Evolutionary conservation across 495 filamentous ascomycete genomes (phyloP).

Genomic region (Xylaria palmicola): DNA sequence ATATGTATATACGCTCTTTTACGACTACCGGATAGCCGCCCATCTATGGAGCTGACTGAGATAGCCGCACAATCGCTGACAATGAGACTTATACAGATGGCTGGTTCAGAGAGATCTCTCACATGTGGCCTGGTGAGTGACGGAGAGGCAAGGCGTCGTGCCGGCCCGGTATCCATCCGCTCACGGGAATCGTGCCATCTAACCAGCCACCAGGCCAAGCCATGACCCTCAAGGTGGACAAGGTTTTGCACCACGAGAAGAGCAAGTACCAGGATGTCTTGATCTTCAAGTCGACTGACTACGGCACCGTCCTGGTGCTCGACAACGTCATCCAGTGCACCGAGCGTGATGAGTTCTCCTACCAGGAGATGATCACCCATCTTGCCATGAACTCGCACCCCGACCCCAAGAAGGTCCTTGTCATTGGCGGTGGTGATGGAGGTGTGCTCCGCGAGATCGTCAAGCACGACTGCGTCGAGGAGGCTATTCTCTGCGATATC

Average conservation of each 20-base stretch:
- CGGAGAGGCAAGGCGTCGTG: neutral
- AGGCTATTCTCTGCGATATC: constrained; percentile 96
- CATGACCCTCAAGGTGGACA: constrained; percentile 97
- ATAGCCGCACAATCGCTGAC: no score
- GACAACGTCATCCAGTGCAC: constrained; percentile 99
- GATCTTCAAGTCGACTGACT: constrained; percentile 95
- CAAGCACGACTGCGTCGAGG: constrained; percentile 92
- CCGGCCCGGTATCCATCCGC: neutral
- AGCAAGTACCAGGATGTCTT: constrained; percentile 98
- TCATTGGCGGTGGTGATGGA: constrained; percentile 96
- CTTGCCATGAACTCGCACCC: constrained; percentile 98
- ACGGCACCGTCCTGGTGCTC: constrained; percentile 94
- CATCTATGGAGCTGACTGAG: constrained; percentile 18
- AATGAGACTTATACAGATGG: constrained; percentile 78
- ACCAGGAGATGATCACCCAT: constrained; percentile 99
- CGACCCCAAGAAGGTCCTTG: constrained; percentile 94
- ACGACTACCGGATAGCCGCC: no score
- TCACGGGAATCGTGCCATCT: no score
- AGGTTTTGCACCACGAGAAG: constrained; percentile 98
- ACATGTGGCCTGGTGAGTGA: constrained; percentile 86
- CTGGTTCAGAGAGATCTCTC: constrained; percentile 97
- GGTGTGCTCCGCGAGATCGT: constrained; percentile 97
- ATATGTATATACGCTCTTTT: no score
- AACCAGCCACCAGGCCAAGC: constrained; percentile 84
- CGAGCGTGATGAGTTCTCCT: constrained; percentile 97